Conservation (phyloP, 2,329 filamentous ascomycete genomes). For the Orbilia brochopaga region DNA sequence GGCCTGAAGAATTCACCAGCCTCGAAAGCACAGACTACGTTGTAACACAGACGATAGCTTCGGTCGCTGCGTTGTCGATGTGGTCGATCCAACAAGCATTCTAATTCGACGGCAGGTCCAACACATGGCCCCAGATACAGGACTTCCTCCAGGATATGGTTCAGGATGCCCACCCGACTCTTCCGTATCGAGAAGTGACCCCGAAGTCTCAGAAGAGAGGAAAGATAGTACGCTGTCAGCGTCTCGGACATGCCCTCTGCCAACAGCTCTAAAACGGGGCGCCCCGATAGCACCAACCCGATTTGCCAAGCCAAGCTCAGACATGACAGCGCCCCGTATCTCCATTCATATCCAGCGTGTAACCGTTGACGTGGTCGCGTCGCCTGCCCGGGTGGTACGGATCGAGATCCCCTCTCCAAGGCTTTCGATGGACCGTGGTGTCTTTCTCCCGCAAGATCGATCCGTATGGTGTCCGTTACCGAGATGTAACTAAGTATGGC, state of each 20-base stretch:
- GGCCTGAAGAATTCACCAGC: background rate
- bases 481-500: background rate
- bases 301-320: background rate
- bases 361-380: conserved; percentile 23
- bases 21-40: too few species aligned
- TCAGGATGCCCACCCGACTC: background rate
- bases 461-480: conserved; percentile 1
- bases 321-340: conserved; percentile 9
- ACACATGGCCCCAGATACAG: conserved; percentile 5
- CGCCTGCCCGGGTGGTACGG: background rate
- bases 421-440: background rate
- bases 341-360: conserved; percentile 6
- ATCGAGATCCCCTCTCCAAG: conserved; percentile 33
- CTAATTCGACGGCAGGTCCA: conserved; percentile 24
- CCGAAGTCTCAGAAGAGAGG: background rate
- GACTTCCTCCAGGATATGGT: background rate
- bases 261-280: background rate
- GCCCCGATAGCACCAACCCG: background rate
- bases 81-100: conserved; percentile 1
- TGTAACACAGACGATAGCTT: background rate
- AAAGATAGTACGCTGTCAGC: background rate
- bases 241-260: background rate
- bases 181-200: background rate
- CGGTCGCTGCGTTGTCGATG: conserved; percentile 9
- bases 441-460: background rate